phyloP scores from a whole-genome alignment of 257 asterid species.

The Solanum paucissectum region DNA sequence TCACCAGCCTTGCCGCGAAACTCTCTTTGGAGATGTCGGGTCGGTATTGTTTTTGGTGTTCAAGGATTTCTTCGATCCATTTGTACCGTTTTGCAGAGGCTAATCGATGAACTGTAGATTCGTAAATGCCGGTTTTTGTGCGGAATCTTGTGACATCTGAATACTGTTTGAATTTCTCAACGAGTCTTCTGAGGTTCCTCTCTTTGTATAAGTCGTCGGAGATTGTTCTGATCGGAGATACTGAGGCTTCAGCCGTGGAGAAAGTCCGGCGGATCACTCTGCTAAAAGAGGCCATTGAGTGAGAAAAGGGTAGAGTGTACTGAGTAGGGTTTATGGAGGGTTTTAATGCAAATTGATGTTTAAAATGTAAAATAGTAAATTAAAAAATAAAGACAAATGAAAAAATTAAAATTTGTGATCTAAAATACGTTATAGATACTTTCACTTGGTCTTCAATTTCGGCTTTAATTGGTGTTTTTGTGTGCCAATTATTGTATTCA shows the following conservation, averaged over 20 bases:
- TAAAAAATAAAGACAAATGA: not conserved
- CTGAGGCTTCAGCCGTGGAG: slow-evolving; percentile 2
- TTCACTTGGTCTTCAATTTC: not conserved
- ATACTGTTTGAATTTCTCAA: slow-evolving; percentile 24
- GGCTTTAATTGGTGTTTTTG: not conserved
- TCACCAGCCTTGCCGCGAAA: slow-evolving; percentile 18
- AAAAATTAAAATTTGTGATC: not conserved
- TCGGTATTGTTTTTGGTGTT: slow-evolving; percentile 27
- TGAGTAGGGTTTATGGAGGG: not conserved
- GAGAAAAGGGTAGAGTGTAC: not conserved
- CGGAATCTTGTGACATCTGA: slow-evolving; percentile 28
- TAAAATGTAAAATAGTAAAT: not conserved
- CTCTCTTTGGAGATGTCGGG: slow-evolving; percentile 28
- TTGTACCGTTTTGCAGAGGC: slow-evolving; percentile 25
- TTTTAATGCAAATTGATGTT: not conserved
- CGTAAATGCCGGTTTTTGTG: slow-evolving; percentile 24
- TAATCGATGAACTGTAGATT: slow-evolving; percentile 27
- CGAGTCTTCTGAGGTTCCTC: slow-evolving; percentile 22
- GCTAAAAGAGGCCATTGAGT: not conserved
- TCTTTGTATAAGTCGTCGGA: slow-evolving; percentile 21
- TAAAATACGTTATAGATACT: not conserved
- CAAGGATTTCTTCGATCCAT: slow-evolving; percentile 31
- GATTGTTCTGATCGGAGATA: slow-evolving; percentile 2
- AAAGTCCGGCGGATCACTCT: slow-evolving; percentile 17
- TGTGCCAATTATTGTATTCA: not conserved